Percentiles rank a stretch among this genome's conserved stretches.
phyloP scores from a whole-genome alignment of 768 basidiomycete genomes.

The Hygrocybe punicea region DNA sequence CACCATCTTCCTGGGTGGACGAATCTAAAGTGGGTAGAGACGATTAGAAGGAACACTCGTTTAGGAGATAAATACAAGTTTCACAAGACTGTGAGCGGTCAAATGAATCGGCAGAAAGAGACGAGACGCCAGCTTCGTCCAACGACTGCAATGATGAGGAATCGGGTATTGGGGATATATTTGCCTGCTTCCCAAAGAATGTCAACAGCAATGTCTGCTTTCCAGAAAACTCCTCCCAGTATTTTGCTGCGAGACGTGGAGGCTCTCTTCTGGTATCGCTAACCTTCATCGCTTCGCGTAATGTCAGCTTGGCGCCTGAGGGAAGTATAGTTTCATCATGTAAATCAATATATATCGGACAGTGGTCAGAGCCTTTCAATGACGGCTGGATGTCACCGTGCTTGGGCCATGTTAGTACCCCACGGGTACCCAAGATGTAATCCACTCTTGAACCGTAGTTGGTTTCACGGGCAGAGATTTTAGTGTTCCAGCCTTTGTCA shows the following conservation, averaged over 20 bases:
- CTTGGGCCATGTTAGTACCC: slow-evolving; percentile 89
- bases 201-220: slow-evolving; percentile 78
- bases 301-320: slow-evolving; percentile 30
- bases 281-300: slow-evolving; percentile 38
- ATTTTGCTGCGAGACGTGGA: slow-evolving; percentile 75
- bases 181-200: slow-evolving; percentile 67
- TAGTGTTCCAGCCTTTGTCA: slow-evolving; percentile 88
- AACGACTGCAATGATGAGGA: background rate
- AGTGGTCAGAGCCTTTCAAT: slow-evolving; percentile 94
- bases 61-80: background rate
- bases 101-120: background rate
- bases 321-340: slow-evolving; percentile 66
- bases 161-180: slow-evolving; percentile 2
- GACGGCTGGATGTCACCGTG: slow-evolving; percentile 75
- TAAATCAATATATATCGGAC: slow-evolving; percentile 91
- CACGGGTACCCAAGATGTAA: slow-evolving; percentile 84
- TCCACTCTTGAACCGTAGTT: slow-evolving; percentile 95
- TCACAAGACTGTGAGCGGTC: background rate
- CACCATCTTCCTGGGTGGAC: background rate
- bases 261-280: slow-evolving; percentile 35
- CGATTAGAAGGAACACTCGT: background rate
- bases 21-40: background rate
- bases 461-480: slow-evolving; percentile 81
- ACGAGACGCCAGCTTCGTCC: background rate
- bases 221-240: slow-evolving; percentile 84